A percentile compares a stretch with the other conserved stretches of the same genome.
These are phyloP conservation scores for Hymenochaete sp. DNA, from an alignment of 1,284 basidiomycete species.

Conservation along the genomic window DNA sequence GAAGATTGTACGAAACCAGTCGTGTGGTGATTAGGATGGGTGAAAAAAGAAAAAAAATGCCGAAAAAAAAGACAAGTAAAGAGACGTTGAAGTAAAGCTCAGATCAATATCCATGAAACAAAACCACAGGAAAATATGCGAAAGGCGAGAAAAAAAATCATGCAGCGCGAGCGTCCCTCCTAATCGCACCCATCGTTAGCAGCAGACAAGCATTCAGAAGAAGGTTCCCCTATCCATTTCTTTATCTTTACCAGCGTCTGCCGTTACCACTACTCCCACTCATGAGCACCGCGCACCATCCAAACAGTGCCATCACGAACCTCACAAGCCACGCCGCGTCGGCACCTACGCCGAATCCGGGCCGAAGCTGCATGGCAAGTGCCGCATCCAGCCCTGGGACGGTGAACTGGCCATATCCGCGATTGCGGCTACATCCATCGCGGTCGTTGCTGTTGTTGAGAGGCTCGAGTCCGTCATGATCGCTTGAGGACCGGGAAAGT, in stretches of 20 bases:
- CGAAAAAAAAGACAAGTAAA: too few relatives aligned
- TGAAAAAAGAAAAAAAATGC: too few relatives aligned
- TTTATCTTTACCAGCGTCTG: not conserved
- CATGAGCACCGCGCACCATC: constrained; percentile 54
- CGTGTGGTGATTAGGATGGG: too few relatives aligned
- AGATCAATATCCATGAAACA: too few relatives aligned
- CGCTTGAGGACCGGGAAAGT: not conserved
- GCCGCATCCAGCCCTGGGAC: constrained; percentile 52
- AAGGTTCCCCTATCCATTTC: too few relatives aligned
- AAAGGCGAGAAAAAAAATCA: too few relatives aligned
- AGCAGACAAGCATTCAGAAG: too few relatives aligned
- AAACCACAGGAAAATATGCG: too few relatives aligned
- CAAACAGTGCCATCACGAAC: constrained; percentile 70
- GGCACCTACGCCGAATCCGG: constrained; percentile 54
- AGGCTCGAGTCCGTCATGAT: not conserved
- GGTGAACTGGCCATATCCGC: constrained; percentile 29
- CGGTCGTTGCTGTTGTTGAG: constrained; percentile 2
- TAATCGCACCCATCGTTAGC: too few relatives aligned
- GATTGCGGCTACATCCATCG: constrained; percentile 23
- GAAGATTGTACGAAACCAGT: too few relatives aligned
- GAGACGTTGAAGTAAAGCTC: too few relatives aligned
- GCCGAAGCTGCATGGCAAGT: constrained; percentile 66
- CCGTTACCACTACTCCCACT: constrained; percentile 22
- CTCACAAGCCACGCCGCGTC: constrained; percentile 72
- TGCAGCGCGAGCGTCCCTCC: too few relatives aligned